Base-by-base conservation (phyloP, 805 yeast genomes). In the Candida pseudofarinosa region DNA sequence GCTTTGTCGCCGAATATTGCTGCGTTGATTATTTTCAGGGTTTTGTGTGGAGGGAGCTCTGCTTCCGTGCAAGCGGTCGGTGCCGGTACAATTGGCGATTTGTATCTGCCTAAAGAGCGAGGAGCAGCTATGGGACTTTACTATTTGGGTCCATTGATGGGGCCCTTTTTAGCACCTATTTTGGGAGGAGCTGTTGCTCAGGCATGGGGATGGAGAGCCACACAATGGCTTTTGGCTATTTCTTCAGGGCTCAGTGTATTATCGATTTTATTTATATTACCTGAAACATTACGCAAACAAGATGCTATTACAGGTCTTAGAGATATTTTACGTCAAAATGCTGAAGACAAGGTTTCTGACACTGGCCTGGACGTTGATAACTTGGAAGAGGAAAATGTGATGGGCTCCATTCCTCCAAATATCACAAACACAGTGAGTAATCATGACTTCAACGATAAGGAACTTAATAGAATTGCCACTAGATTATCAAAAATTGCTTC, bases 1-100 rank as follows among this genome's bases (percentile, higher is more conserved):
- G 80, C 95, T 0, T 61, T 83, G 19, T 69, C 88, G 0, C 83
- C 80, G 2, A 71, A 64, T 42, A 81, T 88, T 26, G 72, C 73
- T 1, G 68, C 80, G 41, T 73, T 88, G 38, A 84, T 87, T 49
- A 80, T 77, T 1, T 76, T 88, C 42, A 71, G 96, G 51, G 76
- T 85, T 3, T 60, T 88, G 1, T 71, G 84, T 35, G 95, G 96
- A 41, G 96, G 88, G 0, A 77, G 83, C 46, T 83, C 90, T 1
- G 93, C 93, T 1, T 79, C 88, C 34, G 96, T 88, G 0, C 96
- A 88, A 58, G 78, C 90, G 15, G 88, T 88, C 20, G 96, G 96
- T 3, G 96, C 96, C 0, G 96, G 95, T 2, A 85, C 95, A 0
- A 81, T 88, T 15, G 76, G 86, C 16, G 96, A 88, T 55, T 57